These are phyloP conservation scores for Ophiocordyceps camponoti-saundersi DNA, from an alignment of 2,329 filamentous ascomycete genomes.

Conservation along the genomic window DNA sequence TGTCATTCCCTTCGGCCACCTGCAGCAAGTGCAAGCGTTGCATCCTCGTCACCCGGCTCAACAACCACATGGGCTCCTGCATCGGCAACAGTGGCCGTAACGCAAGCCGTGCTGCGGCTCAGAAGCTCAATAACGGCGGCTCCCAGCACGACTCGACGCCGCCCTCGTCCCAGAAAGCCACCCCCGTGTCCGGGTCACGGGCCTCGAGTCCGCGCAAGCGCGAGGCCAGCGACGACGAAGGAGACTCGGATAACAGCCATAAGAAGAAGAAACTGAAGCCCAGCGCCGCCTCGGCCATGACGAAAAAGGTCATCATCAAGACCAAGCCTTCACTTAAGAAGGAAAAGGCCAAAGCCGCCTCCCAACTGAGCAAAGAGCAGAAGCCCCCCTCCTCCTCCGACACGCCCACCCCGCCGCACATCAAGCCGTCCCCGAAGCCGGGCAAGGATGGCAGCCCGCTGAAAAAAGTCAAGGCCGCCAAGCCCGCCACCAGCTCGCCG, in stretches of 20 bases:
- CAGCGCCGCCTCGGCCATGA: conserved; percentile 9
- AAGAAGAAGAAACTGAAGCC: conserved; percentile 45
- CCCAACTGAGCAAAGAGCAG: conserved; percentile 32
- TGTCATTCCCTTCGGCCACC: conserved; percentile 47
- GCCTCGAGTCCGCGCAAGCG: conserved; percentile 39
- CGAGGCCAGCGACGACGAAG: conserved; percentile 38
- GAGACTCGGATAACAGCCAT: conserved; percentile 29
- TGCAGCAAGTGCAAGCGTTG: conserved; percentile 52
- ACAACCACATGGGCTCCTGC: conserved; percentile 52
- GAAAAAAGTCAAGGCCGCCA: conserved; percentile 26
- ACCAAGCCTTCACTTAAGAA: conserved; percentile 33
- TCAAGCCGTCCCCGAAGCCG: conserved; percentile 13
- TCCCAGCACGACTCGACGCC: conserved; percentile 40
- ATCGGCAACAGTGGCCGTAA: conserved; percentile 49
- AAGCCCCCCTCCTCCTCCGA: conserved; percentile 15
- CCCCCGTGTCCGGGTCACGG: conserved; percentile 36
- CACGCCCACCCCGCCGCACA: conserved; percentile 7
- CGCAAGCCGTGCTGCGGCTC: conserved; percentile 42
- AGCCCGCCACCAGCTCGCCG: conserved; percentile 30
- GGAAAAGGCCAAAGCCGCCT: conserved; percentile 35
- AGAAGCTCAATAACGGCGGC: conserved; percentile 44
- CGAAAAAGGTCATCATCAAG: conserved; percentile 41
- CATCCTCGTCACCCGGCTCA: conserved; percentile 46
- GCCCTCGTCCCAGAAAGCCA: conserved; percentile 45
- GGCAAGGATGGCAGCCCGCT: conserved; percentile 20